Percentiles rank a stretch among this genome's conserved stretches.
These are phyloP conservation scores for Geosmithia flava DNA, from an alignment of 2,329 filamentous ascomycete species.

Conservation along the genomic window DNA sequence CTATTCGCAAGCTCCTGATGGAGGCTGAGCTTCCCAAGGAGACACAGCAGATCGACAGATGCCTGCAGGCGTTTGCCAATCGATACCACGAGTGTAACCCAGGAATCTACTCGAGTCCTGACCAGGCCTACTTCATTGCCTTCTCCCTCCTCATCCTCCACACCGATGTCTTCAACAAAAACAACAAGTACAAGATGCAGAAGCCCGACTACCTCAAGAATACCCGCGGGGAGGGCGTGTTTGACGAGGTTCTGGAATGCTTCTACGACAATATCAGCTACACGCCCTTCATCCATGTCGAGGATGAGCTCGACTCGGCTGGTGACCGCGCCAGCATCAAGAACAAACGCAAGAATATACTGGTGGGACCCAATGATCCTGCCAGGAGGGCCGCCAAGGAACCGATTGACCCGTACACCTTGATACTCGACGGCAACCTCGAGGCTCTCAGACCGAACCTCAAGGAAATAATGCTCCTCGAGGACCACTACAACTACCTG, in stretches of 20 bases:
- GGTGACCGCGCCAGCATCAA: constrained; percentile 59
- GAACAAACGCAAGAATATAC: constrained; percentile 58
- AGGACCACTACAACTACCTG: constrained; percentile 83
- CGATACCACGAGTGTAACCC: constrained; percentile 98
- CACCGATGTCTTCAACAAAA: constrained; percentile 99
- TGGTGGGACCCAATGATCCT: constrained; percentile 43
- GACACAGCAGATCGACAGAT: constrained; percentile 94
- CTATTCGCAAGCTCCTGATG: constrained; percentile 88
- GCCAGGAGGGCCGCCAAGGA: constrained; percentile 59
- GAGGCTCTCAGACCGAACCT: constrained; percentile 73
- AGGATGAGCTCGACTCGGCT: constrained; percentile 76
- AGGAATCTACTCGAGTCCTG: constrained; percentile 79
- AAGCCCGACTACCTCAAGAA: constrained; percentile 93
- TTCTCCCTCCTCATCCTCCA: constrained; percentile 95
- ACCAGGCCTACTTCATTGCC: constrained; percentile 96
- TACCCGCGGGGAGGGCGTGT: constrained; percentile 81
- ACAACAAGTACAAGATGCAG: constrained; percentile 99
- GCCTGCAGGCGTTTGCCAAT: constrained; percentile 87
- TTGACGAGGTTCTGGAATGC: constrained; percentile 83
- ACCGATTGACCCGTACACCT: constrained; percentile 85
- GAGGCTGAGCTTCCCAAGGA: constrained; percentile 93
- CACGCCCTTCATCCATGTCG: constrained; percentile 95
- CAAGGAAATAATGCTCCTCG: constrained; percentile 83
- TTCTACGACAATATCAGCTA: constrained; percentile 99
- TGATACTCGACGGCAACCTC: constrained; percentile 83